Evolutionary conservation across 306 rosid genomes (phyloP), one percentile per base, ranked within the genome.

Genomic region (Prunus mira): DNA sequence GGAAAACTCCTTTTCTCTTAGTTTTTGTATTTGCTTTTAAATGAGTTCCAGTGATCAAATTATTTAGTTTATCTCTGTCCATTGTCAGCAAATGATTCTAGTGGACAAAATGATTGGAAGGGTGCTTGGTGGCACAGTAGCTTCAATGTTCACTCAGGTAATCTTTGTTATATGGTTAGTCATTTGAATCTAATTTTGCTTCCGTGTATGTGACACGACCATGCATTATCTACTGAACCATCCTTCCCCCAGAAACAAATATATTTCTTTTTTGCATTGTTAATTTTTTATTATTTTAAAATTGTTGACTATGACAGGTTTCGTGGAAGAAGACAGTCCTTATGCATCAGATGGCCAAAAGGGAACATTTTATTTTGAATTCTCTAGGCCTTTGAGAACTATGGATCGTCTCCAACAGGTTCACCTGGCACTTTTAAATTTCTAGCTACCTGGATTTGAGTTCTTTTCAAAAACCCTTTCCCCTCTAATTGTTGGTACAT

Each of bases 111-210:
- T 79, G 91, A 95, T 81, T 95, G 97, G 98, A 89, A 90, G 80
- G 98, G 98, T 13, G 92, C 96, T 76, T 95, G 98, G 98, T 92
- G 97, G 98, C 98, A 95, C 84, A 92, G 96, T 79, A 87, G 97
- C 85, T 88, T 95, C 38, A 67, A 82, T 51, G 85, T 85, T 71
- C 92, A 87, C 85, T 86, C 97, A 78, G 98, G 98, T 94, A 81
- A 18, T 67, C 73, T 81, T 76, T 57, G 66, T 71, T 52, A 71
- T 56, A 57, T 27, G 58, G 65, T 76, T 2, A 56, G 41, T 38
- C 43, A 38, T 38, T 38, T 38, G 43, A 38, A 7, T 38, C 7
- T 38, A 6, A 38, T 38, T 38, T 38, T 38, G 43, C 43, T 1
- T 38, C 49, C 14, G 2, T 71, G 30, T 32, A 71, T 34, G 38